These are phyloP conservation scores for Penicillium sp. DNA, from an alignment of 2,329 filamentous ascomycete genomes.

Conservation along the genomic window DNA sequence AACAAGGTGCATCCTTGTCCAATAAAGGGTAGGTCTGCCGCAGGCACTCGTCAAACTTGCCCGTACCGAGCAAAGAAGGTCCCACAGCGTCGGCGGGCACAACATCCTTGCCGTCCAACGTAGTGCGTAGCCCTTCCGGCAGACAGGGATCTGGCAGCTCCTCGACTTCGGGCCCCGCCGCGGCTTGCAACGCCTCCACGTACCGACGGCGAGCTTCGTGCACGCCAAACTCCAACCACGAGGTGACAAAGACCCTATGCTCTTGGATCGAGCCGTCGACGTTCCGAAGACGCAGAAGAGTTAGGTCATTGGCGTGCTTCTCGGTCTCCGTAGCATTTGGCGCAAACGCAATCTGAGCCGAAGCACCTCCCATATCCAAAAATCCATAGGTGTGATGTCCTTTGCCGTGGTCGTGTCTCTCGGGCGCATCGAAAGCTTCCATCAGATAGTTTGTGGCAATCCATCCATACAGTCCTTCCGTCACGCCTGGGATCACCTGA, in stretches of 20 bases:
- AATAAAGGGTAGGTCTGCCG: slow-evolving; percentile 80
- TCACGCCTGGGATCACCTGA: slow-evolving; percentile 93
- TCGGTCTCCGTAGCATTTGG: slow-evolving; percentile 88
- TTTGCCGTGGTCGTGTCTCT: slow-evolving; percentile 77
- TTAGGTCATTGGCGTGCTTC: slow-evolving; percentile 88
- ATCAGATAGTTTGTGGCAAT: slow-evolving; percentile 94
- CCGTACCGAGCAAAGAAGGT: slow-evolving; percentile 74
- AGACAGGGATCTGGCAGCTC: slow-evolving; percentile 91
- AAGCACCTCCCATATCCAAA: slow-evolving; percentile 96
- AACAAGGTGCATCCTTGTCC: slow-evolving; percentile 83
- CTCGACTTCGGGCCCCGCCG: slow-evolving; percentile 59
- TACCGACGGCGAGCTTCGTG: slow-evolving; percentile 88
- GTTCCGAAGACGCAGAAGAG: slow-evolving; percentile 79
- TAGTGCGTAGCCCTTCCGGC: slow-evolving; percentile 73
- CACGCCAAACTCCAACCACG: slow-evolving; percentile 97
- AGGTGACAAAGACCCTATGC: slow-evolving; percentile 90
- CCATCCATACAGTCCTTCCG: slow-evolving; percentile 96
- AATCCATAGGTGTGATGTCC: slow-evolving; percentile 95
- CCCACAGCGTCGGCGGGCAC: slow-evolving; percentile 45
- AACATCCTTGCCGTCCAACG: slow-evolving; percentile 66
- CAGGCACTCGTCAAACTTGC: slow-evolving; percentile 82
- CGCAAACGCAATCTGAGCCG: slow-evolving; percentile 95
- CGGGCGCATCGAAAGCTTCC: slow-evolving; percentile 80
- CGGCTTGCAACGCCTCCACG: slow-evolving; percentile 71
- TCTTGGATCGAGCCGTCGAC: slow-evolving; percentile 76